These are phyloP conservation scores for Salmacisia buchloeana DNA, from an alignment of 1,284 basidiomycete species.

Conservation along the genomic window DNA sequence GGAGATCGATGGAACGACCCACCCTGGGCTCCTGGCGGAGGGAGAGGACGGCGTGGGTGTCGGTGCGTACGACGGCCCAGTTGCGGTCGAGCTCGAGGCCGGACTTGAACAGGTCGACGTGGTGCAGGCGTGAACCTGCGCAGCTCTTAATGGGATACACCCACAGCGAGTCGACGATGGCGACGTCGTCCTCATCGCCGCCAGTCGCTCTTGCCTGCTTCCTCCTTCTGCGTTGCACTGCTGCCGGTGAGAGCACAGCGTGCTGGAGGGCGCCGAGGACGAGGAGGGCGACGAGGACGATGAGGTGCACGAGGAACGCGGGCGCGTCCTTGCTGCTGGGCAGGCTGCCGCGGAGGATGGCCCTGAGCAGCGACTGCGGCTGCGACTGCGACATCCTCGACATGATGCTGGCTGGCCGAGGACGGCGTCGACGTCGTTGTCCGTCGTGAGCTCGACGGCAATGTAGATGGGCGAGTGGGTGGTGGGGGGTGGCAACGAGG, in stretches of 20 bases:
- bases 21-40: constrained; percentile 27
- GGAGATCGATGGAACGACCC: too few species aligned
- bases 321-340: neutral
- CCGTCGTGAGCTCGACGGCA: too few species aligned
- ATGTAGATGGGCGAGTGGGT: too few species aligned
- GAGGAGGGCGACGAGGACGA: neutral
- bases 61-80: constrained; percentile 29
- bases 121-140: constrained; percentile 9
- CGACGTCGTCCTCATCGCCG: constrained; percentile 27
- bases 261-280: constrained; percentile 10
- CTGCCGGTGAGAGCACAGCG: neutral
- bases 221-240: neutral
- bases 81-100: constrained; percentile 35
- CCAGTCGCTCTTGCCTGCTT: constrained; percentile 9
- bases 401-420: too few species aligned
- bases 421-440: too few species aligned
- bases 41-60: constrained; percentile 6
- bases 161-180: constrained; percentile 23
- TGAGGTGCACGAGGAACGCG: neutral
- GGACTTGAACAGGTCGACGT: constrained; percentile 17
- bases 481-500: too few species aligned
- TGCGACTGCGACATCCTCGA: too few species aligned
- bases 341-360: neutral
- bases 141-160: constrained; percentile 41
- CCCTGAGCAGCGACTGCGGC: neutral